phyloP scores from a whole-genome alignment of 495 filamentous ascomycete genomes.

The Aspergillus ostianus region DNA sequence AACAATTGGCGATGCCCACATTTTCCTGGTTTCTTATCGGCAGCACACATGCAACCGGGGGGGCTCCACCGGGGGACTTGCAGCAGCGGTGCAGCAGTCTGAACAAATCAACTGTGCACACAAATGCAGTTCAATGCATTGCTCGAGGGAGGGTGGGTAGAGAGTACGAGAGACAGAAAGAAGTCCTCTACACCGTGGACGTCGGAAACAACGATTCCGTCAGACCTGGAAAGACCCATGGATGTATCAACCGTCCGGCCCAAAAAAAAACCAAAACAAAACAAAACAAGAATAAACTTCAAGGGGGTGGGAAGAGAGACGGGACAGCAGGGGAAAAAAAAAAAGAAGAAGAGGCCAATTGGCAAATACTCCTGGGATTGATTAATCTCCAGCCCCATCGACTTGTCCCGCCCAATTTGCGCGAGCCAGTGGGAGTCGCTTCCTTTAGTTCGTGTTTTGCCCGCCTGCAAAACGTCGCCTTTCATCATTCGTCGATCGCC shows the following conservation, averaged over 20 bases:
- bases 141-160: conserved; percentile 1
- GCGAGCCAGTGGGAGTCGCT: conserved; percentile 13
- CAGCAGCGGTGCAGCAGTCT: conserved; percentile 26
- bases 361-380: too few relatives aligned
- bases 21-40: conserved; percentile 22
- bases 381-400: too few relatives aligned
- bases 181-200: neutral
- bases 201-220: neutral
- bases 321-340: neutral
- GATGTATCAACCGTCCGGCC: neutral
- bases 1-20: neutral
- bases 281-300: neutral
- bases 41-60: conserved; percentile 14
- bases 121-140: conserved; percentile 23
- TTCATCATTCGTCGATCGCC: conserved; percentile 39
- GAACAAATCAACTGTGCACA: conserved; percentile 43
- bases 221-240: neutral
- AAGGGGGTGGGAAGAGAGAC: neutral
- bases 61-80: conserved; percentile 16
- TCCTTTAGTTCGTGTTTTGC: conserved; percentile 7
- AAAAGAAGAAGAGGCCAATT: neutral
- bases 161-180: neutral
- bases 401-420: conserved; percentile 14
- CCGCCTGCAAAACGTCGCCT: conserved; percentile 9
- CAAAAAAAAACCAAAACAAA: neutral